Conservation (phyloP, 1,139 yeast species). For the Eremothecium gossypii region DNA sequence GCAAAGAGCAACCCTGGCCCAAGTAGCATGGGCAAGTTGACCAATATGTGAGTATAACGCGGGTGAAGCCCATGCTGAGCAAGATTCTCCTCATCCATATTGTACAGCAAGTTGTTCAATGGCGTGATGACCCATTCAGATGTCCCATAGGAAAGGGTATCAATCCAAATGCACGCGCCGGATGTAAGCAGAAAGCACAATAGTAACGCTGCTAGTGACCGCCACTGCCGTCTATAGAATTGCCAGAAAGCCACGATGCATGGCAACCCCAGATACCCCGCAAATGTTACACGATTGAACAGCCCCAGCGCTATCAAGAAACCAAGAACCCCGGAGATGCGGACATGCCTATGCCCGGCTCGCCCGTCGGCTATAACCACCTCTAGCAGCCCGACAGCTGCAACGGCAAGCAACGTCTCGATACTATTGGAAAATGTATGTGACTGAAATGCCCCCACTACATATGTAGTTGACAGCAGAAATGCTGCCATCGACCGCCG, state of each 20-base stretch:
- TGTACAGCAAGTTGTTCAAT: conserved; percentile 65
- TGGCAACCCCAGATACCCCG: conserved; percentile 65
- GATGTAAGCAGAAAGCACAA: conserved; percentile 34
- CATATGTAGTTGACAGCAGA: conserved; percentile 66
- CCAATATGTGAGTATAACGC: conserved; percentile 57
- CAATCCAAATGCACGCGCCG: conserved; percentile 39
- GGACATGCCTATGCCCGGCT: conserved; percentile 5
- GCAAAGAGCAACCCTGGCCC: conserved; percentile 60
- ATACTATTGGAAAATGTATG: conserved; percentile 84
- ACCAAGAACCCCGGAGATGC: conserved; percentile 40
- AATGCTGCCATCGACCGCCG: conserved; percentile 57
- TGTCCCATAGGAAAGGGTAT: conserved; percentile 36
- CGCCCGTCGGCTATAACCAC: conserved; percentile 8
- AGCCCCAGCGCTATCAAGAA: conserved; percentile 51
- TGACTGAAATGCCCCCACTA: conserved; percentile 71
- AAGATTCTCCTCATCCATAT: conserved; percentile 49
- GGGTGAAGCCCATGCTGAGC: conserved; percentile 79
- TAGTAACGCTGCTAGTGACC: conserved; percentile 25
- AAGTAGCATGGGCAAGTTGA: conserved; percentile 68
- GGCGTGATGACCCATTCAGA: conserved; percentile 52
- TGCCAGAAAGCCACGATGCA: conserved; percentile 34
- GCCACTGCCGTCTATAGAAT: conserved; percentile 21
- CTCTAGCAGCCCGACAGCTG: conserved; percentile 38
- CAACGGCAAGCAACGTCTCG: conserved; percentile 62
- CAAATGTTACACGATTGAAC: conserved; percentile 79